Evolutionary conservation across 2,329 filamentous ascomycete genomes (phyloP).

Genomic region (Exophiala xenobiotica): DNA sequence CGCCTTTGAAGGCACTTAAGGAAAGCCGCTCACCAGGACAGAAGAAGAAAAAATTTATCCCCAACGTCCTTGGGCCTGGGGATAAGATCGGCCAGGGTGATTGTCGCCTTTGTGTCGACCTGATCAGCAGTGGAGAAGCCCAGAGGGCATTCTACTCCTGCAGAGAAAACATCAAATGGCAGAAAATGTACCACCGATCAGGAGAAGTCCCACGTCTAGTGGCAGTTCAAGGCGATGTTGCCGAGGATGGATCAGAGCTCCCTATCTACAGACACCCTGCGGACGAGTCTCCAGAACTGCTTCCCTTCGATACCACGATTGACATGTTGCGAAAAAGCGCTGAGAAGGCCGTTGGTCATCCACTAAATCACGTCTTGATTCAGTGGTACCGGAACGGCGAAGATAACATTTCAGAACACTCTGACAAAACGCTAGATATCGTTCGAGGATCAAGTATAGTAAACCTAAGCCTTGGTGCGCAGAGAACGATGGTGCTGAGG

Average conservation of each 20-base stretch:
- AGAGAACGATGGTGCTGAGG: constrained; percentile 84
- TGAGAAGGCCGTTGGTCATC: constrained; percentile 72
- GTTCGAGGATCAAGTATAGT: constrained; percentile 77
- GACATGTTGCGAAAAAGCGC: constrained; percentile 65
- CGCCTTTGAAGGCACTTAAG: not conserved
- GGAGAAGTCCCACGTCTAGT: constrained; percentile 90
- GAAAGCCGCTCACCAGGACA: not conserved
- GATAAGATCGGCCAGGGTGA: constrained; percentile 75
- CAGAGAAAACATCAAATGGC: constrained; percentile 71
- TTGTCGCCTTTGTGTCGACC: constrained; percentile 68
- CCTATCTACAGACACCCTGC: constrained; percentile 94
- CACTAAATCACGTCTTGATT: constrained; percentile 86
- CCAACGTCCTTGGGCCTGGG: constrained; percentile 37
- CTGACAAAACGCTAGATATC: constrained; percentile 94
- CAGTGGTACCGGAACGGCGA: constrained; percentile 86
- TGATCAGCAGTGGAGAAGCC: constrained; percentile 65
- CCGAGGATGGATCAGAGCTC: constrained; percentile 64
- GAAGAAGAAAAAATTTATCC: constrained; percentile 14
- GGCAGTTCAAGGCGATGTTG: constrained; percentile 76
- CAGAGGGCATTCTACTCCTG: constrained; percentile 43
- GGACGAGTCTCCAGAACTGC: constrained; percentile 77
- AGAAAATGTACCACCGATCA: constrained; percentile 87
- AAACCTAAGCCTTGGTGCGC: constrained; percentile 89
- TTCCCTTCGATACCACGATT: constrained; percentile 73
- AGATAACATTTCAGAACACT: constrained; percentile 95